phyloP scores from a whole-genome alignment of 768 basidiomycete species.

The Leccinum ochraceum region DNA sequence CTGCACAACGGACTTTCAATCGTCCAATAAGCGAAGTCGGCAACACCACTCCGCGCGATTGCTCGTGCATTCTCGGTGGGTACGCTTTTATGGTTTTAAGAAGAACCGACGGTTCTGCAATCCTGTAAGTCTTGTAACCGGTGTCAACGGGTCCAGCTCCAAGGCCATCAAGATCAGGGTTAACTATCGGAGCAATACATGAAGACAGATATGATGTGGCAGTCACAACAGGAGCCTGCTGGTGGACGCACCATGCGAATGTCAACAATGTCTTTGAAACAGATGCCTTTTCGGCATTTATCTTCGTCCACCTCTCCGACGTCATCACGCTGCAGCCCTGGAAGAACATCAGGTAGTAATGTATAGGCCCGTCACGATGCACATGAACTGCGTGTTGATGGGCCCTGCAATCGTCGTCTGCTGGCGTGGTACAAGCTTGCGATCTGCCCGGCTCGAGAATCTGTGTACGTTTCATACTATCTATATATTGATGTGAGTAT shows the following conservation, averaged over 20 bases:
- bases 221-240: not conserved
- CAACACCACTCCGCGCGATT: not conserved
- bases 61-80: not conserved
- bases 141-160: not conserved
- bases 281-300: too few relatives aligned
- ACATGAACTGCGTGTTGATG: not conserved
- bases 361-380: not conserved
- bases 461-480: not conserved
- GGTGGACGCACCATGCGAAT: too few relatives aligned
- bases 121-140: not conserved
- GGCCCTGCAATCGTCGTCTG: not conserved
- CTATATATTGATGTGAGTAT: too few relatives aligned
- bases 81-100: not conserved
- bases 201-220: not conserved
- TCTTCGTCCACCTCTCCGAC: not conserved
- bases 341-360: not conserved
- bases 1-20: not conserved
- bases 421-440: not conserved
- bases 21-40: not conserved
- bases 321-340: not conserved
- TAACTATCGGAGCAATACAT: not conserved
- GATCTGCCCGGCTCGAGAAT: too few relatives aligned
- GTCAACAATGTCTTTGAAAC: too few relatives aligned
- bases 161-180: not conserved
- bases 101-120: not conserved